Evolutionary conservation across 2,329 filamentous ascomycete species (phyloP), one percentile per base, ranked within the genome.

Genomic region (Penicillium sp.): DNA sequence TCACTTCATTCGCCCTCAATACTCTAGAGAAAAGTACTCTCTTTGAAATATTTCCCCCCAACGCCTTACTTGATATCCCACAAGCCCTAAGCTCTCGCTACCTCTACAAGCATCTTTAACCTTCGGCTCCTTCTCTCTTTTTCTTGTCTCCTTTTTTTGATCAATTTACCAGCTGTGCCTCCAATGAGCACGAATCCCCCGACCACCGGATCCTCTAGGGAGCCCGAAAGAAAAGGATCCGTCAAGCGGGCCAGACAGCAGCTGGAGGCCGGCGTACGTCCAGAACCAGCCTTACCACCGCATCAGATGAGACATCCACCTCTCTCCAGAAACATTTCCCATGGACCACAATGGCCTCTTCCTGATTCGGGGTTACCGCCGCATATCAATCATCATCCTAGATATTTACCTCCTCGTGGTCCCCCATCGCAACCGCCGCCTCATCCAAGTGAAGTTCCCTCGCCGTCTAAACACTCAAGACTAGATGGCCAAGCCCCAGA

Each of bases 311-410:
- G 18, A 39, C 16, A 48, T 7, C 57, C 47, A 36, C 61, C 59
- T 39, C 56, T 55, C 34, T 51, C 59, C 13, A 57, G 60, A 36
- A 48, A 66, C 34, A 48, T 58, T n/a, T 68, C 74, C 9, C 73
- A 73, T 47, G 68, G 70, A 55, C 72, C 73, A 35, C 74, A 77
- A 65, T 80, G 78, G 78, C 77, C 78, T 45, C 67, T 79, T 9
- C 67, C 74, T 58, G 67, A 70, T 44, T 53, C 65, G 32, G 57
- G 63, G 34, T 45, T 61, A 14, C 58, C 61, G 26, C 51, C 62
- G 26, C 67, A 66, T 18, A 53, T 61, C 29, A 61, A 64, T 41
- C 38, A 67, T 45, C 62, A 71, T 58, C 62, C 61, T 19, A 60
- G 60, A 44, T 57, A 59, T 36, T 54, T 71, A 35, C 63, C 63